Base-by-base conservation (phyloP, 2,329 filamentous ascomycete species). In the Colletotrichum lindemuthianum region DNA sequence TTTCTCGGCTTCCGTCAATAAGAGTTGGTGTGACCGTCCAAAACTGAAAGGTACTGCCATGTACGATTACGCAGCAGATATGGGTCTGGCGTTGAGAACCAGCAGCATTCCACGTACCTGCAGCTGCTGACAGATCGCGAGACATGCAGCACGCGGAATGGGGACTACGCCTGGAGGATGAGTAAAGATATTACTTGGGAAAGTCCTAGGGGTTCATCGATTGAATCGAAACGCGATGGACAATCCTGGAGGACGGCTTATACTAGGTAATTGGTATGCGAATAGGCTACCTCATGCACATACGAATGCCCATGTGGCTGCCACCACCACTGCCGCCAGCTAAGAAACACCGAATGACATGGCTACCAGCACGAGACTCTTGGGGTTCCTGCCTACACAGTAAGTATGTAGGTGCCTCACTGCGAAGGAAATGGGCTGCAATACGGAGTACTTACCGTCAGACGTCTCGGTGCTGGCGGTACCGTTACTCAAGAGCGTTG, bases 101-200 rank as follows among this genome's bases (percentile, higher is more conserved):
- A 8, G 40, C n/a, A 36, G 32, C 50, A 8, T 40, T 53, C 15
- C 50, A 37, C 50, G 60, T 63, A 43, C 60, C 60, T 63, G 60
- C 60, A 63, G 54, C 55, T 49, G 41, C 49, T 41, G 44, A 36
- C 13, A 47, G 15, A 34, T 41, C n/a, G 3, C n/a, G 3, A 58
- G 59, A 52, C 54, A 53, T 49, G 43, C 54, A 49, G 39, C 10
- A 6, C 2, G 49, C 33, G 3, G 40, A 47, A 37, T 15, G 41
- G 13, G 44, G 12, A 33, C 1, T 24, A 24, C 24, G 24, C 24
- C 24, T 24, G 24, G 39, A 34, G 24, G 24, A 16, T 16, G 49
- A 16, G 49, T 55, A 47, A 47, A 47, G 15, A 33, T 16, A 41
- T 57, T 40, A 4, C 16, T 34, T 16, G 53, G 15, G 4, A 13